Conservation (phyloP, 164 flowering plant genomes). For the Tetrastigma voinierianum region DNA sequence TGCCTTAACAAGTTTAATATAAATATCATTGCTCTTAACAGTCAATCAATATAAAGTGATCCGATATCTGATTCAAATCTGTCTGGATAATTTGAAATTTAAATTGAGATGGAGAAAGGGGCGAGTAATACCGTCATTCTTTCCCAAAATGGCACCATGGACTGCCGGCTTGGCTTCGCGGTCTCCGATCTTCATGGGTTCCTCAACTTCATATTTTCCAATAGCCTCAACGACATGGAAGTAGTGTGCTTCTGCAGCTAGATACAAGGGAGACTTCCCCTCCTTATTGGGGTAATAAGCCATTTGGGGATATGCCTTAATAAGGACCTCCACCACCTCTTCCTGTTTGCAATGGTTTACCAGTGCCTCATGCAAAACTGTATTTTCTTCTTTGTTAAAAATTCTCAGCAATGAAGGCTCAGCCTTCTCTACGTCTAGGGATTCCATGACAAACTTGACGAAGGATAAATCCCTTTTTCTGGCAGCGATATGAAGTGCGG, state of each 20-base stretch:
- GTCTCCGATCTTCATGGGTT: not conserved
- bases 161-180: not conserved
- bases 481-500: slow-evolving; percentile 1
- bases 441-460: not conserved
- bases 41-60: too few species aligned
- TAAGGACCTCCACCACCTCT: not conserved
- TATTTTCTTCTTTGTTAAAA: not conserved
- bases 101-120: too few species aligned
- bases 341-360: not conserved
- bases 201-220: not conserved
- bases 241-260: not conserved
- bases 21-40: too few species aligned
- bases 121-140: slow-evolving; percentile 1
- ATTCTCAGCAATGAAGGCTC: not conserved
- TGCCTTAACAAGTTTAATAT: too few species aligned
- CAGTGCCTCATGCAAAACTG: not conserved
- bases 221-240: not conserved
- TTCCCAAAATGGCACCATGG: slow-evolving; percentile 4
- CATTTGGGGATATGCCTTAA: not conserved
- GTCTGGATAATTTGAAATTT: too few species aligned
- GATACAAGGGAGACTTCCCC: not conserved
- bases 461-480: not conserved
- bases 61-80: too few species aligned
- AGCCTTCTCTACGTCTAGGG: not conserved
- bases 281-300: not conserved